These are phyloP conservation scores for Hyaloscypha finlandica DNA, from an alignment of 495 filamentous ascomycete genomes.

Conservation along the genomic window DNA sequence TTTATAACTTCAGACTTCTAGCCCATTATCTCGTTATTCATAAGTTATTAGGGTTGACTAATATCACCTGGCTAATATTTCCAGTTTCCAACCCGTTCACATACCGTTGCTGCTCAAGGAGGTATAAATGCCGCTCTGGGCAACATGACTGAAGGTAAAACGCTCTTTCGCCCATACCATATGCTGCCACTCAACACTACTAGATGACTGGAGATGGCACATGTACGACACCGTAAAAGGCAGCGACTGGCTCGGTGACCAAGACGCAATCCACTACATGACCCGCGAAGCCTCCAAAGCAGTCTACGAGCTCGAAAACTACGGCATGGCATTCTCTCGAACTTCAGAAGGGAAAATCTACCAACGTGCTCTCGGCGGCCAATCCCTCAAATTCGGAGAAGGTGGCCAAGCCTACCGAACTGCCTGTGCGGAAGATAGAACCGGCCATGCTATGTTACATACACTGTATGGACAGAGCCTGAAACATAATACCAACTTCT, in stretches of 20 bases:
- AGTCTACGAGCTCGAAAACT: conserved; percentile 34
- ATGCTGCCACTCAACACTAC: not conserved
- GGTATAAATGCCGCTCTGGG: conserved; percentile 34
- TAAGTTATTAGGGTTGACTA: not conserved
- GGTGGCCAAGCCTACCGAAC: conserved; percentile 32
- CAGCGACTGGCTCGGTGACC: conserved; percentile 33
- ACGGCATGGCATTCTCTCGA: conserved; percentile 32
- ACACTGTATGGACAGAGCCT: conserved; percentile 32
- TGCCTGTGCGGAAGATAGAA: conserved; percentile 28
- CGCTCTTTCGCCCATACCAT: not conserved
- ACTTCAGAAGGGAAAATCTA: conserved; percentile 29
- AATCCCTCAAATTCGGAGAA: conserved; percentile 27
- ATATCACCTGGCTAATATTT: not conserved
- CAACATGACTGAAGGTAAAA: conserved; percentile 31
- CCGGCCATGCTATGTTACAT: conserved; percentile 33
- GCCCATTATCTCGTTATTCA: not conserved
- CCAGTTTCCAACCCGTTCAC: conserved; percentile 32
- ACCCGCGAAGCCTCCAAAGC: conserved; percentile 26
- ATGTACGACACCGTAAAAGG: conserved; percentile 36
- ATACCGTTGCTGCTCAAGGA: conserved; percentile 33
- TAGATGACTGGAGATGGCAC: conserved; percentile 35
- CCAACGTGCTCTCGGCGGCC: conserved; percentile 31
- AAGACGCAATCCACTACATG: conserved; percentile 37
- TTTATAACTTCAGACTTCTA: not conserved
- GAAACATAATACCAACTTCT: conserved; percentile 33